Percentiles rank a stretch among this genome's conserved stretches.
Conservation (phyloP, 179 eudicot species). For the Drosera spatulata region DNA sequence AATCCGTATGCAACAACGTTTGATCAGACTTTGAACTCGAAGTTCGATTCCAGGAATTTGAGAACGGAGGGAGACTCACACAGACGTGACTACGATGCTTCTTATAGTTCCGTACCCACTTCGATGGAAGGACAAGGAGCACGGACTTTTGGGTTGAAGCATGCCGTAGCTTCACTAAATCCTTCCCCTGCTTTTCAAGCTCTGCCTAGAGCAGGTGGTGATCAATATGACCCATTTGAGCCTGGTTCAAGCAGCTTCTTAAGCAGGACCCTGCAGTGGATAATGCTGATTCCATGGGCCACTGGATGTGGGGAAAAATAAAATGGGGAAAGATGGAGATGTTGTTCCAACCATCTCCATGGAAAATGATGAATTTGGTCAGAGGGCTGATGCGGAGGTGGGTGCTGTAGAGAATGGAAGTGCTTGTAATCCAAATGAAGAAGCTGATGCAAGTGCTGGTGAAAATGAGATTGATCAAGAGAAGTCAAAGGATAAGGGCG, state of each 20-base stretch:
- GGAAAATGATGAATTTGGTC: slow-evolving; percentile 77
- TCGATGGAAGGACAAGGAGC: slow-evolving; percentile 27
- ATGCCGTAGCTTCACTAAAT: slow-evolving; percentile 17
- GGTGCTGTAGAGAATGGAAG: slow-evolving; percentile 65
- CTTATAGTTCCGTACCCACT: slow-evolving; percentile 27
- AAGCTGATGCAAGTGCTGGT: slow-evolving; percentile 30
- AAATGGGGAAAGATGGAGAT: slow-evolving; percentile 35
- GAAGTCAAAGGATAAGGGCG: slow-evolving; percentile 37
- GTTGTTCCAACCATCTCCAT: slow-evolving; percentile 28
- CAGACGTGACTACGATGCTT: slow-evolving; percentile 28
- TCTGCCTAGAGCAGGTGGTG: slow-evolving; percentile 35
- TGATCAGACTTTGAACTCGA: slow-evolving; percentile 64
- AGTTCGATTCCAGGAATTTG: slow-evolving; percentile 43
- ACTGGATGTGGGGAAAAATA: slow-evolving; percentile 43
- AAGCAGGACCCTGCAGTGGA: slow-evolving; percentile 40
- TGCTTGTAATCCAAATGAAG: slow-evolving; percentile 43
- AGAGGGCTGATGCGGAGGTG: slow-evolving; percentile 88
- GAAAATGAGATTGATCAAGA: slow-evolving; percentile 82
- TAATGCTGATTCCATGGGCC: slow-evolving; percentile 35
- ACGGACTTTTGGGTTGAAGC: slow-evolving; percentile 23
- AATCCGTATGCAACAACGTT: slow-evolving; percentile 87
- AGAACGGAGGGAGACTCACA: slow-evolving; percentile 32
- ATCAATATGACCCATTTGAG: slow-evolving; percentile 91
- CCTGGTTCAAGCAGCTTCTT: slow-evolving; percentile 43
- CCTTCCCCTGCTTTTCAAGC: slow-evolving; percentile 21